phyloP scores from a whole-genome alignment of 306 rosid genomes.

The Argentina anserina region DNA sequence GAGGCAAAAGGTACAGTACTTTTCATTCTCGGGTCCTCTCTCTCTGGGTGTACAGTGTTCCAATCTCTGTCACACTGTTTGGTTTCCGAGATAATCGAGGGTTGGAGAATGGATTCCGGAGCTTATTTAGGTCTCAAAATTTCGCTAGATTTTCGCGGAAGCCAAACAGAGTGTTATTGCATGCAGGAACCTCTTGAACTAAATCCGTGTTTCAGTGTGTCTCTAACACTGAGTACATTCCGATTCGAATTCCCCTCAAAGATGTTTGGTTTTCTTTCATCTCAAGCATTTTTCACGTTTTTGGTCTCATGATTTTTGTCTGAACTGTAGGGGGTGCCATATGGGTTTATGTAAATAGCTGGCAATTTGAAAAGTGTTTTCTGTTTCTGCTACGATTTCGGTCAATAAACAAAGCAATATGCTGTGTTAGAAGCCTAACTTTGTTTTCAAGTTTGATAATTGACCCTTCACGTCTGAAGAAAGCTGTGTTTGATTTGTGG shows the following conservation, averaged over 20 bases:
- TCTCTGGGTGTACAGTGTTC: neutral
- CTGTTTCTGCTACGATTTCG: neutral
- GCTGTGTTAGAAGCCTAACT: neutral
- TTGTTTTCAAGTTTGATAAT: neutral
- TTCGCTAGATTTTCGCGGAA: constrained; percentile 19
- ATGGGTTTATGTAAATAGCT: neutral
- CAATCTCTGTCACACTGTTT: neutral
- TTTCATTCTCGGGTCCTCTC: neutral
- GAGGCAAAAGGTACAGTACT: neutral
- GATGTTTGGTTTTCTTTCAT: neutral
- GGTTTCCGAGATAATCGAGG: constrained; percentile 11
- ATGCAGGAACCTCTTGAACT: constrained; percentile 4
- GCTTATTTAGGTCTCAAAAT: neutral
- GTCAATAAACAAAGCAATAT: neutral
- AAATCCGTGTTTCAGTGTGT: neutral
- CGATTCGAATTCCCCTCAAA: neutral
- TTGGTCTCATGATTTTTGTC: neutral
- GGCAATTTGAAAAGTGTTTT: neutral
- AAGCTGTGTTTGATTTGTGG: neutral
- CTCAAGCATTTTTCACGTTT: neutral
- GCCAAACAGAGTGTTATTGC: constrained; percentile 16
- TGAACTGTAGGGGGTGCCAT: neutral
- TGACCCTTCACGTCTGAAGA: neutral
- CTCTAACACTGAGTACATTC: neutral
- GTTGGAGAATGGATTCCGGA: neutral